phyloP scores from a whole-genome alignment of 306 rosid genomes.

The Purshia tridentata region DNA sequence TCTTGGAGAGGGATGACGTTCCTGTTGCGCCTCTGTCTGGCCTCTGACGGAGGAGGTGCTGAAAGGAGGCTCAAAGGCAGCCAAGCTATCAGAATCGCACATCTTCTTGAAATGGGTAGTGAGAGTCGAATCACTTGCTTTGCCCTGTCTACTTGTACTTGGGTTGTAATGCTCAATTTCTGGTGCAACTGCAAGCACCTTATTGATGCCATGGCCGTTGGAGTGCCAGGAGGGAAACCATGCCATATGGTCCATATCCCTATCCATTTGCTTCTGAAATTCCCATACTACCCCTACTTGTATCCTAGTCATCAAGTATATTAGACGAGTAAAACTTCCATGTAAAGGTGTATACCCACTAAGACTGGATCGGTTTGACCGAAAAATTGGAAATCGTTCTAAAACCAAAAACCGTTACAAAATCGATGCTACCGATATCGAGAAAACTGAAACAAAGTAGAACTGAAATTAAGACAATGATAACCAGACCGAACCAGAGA shows the following conservation, averaged over 20 bases:
- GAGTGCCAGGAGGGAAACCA: background rate
- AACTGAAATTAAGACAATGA: too few relatives aligned
- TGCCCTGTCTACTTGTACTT: background rate
- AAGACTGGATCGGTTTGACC: too few relatives aligned
- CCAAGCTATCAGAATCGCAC: constrained; percentile 54
- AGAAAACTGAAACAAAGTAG: too few relatives aligned
- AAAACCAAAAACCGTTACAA: too few relatives aligned
- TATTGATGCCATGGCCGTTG: constrained; percentile 8
- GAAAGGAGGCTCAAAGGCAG: constrained; percentile 46
- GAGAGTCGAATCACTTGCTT: constrained; percentile 15
- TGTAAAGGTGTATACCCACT: too few relatives aligned
- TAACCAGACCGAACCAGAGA: too few relatives aligned
- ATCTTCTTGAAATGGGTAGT: constrained; percentile 59
- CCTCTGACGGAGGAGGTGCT: constrained; percentile 39
- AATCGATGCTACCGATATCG: too few relatives aligned
- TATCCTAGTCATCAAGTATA: too few relatives aligned
- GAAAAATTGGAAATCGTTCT: too few relatives aligned
- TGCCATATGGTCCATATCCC: background rate
- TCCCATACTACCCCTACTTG: background rate
- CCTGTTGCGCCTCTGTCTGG: constrained; percentile 75
- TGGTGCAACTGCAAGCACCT: constrained; percentile 7
- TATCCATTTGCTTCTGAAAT: background rate
- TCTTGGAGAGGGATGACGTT: constrained; percentile 64
- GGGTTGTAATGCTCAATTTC: background rate
- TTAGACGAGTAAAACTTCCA: too few relatives aligned